Evolutionary conservation across 192 early-diverging fungal species (phyloP).

Genomic region (Allomyces javanicus): DNA sequence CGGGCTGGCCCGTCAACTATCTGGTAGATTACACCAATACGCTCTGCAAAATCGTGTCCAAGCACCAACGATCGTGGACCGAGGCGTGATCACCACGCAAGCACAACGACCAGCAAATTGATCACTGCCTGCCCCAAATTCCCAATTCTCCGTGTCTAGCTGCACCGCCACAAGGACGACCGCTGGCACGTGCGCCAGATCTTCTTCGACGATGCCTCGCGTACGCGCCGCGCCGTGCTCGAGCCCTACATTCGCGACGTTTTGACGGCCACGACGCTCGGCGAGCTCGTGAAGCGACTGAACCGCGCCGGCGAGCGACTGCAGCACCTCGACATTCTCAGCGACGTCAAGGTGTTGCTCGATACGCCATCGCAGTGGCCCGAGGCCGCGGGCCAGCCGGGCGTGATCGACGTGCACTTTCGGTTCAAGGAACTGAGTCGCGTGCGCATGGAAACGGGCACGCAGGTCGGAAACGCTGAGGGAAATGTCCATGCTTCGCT

Average conservation of each 20-base stretch:
- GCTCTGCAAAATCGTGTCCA: no score
- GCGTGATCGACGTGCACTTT: constrained; percentile 48
- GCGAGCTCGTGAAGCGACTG: constrained; percentile 34
- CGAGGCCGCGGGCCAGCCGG: constrained; percentile 16
- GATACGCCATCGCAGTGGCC: constrained; percentile 29
- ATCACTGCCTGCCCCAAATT: no score
- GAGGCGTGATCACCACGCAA: no score
- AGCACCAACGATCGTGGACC: no score
- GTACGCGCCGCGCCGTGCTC: not conserved
- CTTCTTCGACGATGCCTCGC: no score
- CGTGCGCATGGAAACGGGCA: constrained; percentile 63
- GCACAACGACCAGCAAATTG: no score
- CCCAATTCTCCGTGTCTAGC: no score
- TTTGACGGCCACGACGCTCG: constrained; percentile 27
- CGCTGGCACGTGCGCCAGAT: no score
- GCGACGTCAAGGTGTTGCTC: constrained; percentile 39
- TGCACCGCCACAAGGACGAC: no score
- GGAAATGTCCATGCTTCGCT: constrained; percentile 55
- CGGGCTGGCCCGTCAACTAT: no score
- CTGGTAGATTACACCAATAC: no score
- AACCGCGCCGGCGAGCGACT: constrained; percentile 33
- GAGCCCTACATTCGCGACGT: constrained; percentile 21
- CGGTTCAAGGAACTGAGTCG: constrained; percentile 48
- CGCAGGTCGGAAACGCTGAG: constrained; percentile 74
- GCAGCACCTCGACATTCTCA: constrained; percentile 46